phyloP scores from a whole-genome alignment of 148 eudicot genomes.

The Rhododendron ferrugineum region DNA sequence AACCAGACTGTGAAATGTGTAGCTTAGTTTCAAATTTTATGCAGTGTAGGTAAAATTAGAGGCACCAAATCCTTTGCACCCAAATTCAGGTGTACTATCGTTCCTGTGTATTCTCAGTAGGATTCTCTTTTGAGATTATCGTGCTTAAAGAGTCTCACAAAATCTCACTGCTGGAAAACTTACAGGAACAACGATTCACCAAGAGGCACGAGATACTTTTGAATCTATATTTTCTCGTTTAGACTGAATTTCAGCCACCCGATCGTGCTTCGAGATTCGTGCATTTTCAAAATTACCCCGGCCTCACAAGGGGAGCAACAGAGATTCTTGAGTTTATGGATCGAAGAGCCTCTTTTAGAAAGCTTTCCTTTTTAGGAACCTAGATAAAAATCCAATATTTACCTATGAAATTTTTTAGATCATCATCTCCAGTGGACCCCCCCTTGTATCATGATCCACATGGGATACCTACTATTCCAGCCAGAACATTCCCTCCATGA shows the following conservation, averaged over 20 bases:
- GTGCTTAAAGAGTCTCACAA: background rate
- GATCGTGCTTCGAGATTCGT: background rate
- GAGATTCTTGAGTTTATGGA: background rate
- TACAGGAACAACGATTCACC: background rate
- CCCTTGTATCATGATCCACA: conserved; percentile 60
- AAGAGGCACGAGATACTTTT: background rate
- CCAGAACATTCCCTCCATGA: conserved; percentile 47
- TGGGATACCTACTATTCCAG: conserved; percentile 62
- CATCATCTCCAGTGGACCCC: conserved; percentile 43
- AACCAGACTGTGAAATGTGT: background rate
- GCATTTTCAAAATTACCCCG: background rate
- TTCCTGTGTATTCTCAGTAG: background rate
- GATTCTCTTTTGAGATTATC: background rate
- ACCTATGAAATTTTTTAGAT: conserved; percentile 1
- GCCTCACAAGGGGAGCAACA: background rate
- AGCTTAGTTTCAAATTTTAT: background rate
- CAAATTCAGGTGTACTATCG: background rate
- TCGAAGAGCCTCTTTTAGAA: background rate
- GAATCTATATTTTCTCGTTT: background rate
- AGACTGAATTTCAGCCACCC: background rate
- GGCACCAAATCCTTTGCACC: background rate
- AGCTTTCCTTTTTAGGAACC: background rate
- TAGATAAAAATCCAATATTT: background rate
- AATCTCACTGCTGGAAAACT: background rate
- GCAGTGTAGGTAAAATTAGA: background rate